Percentiles rank a stretch among this genome's conserved stretches.
Conservation (phyloP, 495 filamentous ascomycete genomes). For the Sordaria brevicollis region DNA sequence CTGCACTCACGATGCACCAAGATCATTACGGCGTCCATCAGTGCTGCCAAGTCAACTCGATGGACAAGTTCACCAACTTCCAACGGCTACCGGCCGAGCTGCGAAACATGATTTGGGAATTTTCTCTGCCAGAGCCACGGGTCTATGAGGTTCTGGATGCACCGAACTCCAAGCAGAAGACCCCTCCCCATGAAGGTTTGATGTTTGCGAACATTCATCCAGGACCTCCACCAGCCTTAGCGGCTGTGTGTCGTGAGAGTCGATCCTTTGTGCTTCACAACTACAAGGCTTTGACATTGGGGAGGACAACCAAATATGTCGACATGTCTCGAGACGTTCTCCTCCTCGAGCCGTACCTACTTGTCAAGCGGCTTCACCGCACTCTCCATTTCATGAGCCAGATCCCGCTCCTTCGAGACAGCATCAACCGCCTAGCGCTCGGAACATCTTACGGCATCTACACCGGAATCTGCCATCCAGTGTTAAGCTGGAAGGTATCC, state of each 20-base stretch:
- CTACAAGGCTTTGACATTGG: constrained; percentile 37
- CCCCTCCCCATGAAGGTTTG: constrained; percentile 28
- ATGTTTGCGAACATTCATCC: constrained; percentile 41
- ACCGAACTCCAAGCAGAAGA: constrained; percentile 29
- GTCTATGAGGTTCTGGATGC: constrained; percentile 40
- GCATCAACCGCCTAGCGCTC: constrained; percentile 31
- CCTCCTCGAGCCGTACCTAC: constrained; percentile 39
- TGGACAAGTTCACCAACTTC: constrained; percentile 18
- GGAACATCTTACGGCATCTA: constrained; percentile 39
- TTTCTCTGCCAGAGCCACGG: constrained; percentile 34
- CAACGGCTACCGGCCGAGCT: constrained; percentile 26
- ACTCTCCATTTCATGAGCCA: constrained; percentile 38
- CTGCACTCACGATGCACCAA: constrained; percentile 11
- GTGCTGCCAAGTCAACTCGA: constrained; percentile 11
- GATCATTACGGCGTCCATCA: constrained; percentile 13
- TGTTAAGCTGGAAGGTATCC: constrained; percentile 36
- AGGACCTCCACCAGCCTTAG: constrained; percentile 35
- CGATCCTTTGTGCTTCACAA: constrained; percentile 36
- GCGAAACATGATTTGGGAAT: constrained; percentile 34
- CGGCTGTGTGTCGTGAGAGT: constrained; percentile 36
- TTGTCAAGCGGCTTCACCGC: constrained; percentile 37
- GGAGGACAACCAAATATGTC: constrained; percentile 35
- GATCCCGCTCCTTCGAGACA: constrained; percentile 33
- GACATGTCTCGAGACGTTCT: constrained; percentile 37
- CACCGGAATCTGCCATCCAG: constrained; percentile 35